Evolutionary conservation across 257 asterid species (phyloP), one percentile per base, ranked within the genome.

Genomic region (Oldenlandia corymbosa): DNA sequence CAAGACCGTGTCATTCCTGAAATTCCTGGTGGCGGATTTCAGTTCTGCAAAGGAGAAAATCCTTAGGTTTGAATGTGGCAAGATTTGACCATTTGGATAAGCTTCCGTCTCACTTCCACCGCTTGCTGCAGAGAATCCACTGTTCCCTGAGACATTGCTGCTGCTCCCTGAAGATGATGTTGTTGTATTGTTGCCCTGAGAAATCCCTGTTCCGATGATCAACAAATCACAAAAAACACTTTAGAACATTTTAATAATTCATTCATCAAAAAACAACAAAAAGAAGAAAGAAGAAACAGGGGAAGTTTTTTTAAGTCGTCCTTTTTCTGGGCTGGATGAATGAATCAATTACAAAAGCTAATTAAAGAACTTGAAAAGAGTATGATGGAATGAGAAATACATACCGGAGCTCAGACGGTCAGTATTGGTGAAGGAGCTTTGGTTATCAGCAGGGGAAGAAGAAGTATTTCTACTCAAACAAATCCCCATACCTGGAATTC

Each of bases 1-100:
- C 13, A 91, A 79, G 60, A 91, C 88, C 0, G 89, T 81, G 68
- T 88, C 94, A 32, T n/a, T 68, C 63, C 83, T 81, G 76, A 91
- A 91, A 67, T 83, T 84, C 55, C 84, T 79, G 6, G 98, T 88
- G 28, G 95, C 95, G 1, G 65, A 67, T 80, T 21, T 84, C 34
- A 90, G 94, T 32, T 85, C 97, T 1, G 76, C 49, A 47, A 80
- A 79, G 13, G 84, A 53, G 81, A 90, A 90, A 42, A 76, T 59
- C 79, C 85, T 80, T 63, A 87, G 66, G 77, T 74, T 87, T 10
- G 95, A 85, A 23, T 78, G 80, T 23, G 89, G 70, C 30, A 87
- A 63, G 78, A 84, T 81, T 65, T 79, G 83, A 7, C 84, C 85
- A 53, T 53, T 54, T 4, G 75, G 68, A 41, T 67, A 63, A 13